Base-by-base conservation (phyloP, 768 basidiomycete species). In the Boletus tylopilopsis region DNA sequence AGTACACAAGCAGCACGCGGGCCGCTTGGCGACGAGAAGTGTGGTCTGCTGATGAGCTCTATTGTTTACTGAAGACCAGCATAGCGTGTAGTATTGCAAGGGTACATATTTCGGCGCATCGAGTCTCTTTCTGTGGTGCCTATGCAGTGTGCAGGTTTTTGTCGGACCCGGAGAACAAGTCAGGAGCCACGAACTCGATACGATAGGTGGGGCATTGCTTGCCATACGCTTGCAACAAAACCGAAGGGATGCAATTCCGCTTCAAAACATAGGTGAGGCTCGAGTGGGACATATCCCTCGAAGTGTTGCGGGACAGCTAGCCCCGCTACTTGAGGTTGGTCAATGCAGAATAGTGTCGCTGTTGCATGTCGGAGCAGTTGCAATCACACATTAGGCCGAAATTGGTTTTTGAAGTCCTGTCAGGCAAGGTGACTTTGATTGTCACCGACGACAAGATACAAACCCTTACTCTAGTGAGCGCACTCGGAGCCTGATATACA, bases 281-380 rank as follows among this genome's bases (percentile, higher is more conserved):
- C 86, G 91, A 76, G 90, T 94, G 3, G 92, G 92, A 2, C 92
- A 94, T 67, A 63, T 94, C 21, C 84, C 88, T 2, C 76, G 78
- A 29, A 69, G 66, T 19, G 74, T 85, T 12, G 87, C 80, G 0
- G 45, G 64, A 0, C 76, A 78, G 56, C 71, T 94, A 16, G 77
- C 91, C 5, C 82, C 87, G 1, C 71, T 93, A 19, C 76, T 94
- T 42, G 92, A 68, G 66, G 11, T 48, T 75, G 3, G 73, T 94
- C 37, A 85, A 76, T 0, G 79, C 88, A 4, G 92, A 94, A 71
- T n/a, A n/a, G n/a, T n/a, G n/a, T n/a, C n/a, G n/a, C n/a, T n/a
- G n/a, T n/a, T n/a, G n/a, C n/a, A n/a, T n/a, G n/a, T n/a, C n/a
- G n/a, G n/a, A n/a, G n/a, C n/a, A n/a, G n/a, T n/a, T n/a, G n/a